phyloP scores from a whole-genome alignment of 805 yeast genomes.

The Teunomyces gatunensis region DNA sequence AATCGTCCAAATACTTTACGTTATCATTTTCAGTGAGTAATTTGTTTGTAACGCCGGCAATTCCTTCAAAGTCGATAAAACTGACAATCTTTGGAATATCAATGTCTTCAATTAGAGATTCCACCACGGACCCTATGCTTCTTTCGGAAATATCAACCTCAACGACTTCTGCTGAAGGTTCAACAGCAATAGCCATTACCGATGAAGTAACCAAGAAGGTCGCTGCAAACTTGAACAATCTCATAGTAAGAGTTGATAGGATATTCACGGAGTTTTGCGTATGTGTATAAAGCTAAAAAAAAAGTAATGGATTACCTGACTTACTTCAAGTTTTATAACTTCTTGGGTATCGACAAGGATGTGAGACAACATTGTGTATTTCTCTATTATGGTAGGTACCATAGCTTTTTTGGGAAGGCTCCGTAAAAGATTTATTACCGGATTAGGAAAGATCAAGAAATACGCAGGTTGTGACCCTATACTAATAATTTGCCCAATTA shows the following conservation, averaged over 20 bases:
- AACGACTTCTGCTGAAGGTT: slow-evolving; percentile 9
- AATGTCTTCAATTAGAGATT: slow-evolving; percentile 15
- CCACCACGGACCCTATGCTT: slow-evolving; percentile 7
- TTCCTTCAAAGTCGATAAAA: slow-evolving; percentile 18
- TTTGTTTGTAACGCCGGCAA: slow-evolving; percentile 29
- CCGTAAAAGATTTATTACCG: neutral
- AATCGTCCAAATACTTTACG: slow-evolving; percentile 20
- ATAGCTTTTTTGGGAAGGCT: neutral
- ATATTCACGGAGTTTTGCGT: neutral
- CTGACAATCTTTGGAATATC: slow-evolving; percentile 13
- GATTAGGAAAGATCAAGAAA: neutral
- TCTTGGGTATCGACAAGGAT: neutral
- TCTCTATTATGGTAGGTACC: neutral
- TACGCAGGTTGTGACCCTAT: too few species aligned
- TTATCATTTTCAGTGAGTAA: slow-evolving; percentile 20
- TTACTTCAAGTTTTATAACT: neutral
- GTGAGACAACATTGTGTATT: neutral
- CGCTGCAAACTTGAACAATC: slow-evolving; percentile 2
- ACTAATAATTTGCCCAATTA: neutral
- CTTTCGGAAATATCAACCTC: slow-evolving; percentile 8
- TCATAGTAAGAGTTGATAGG: neutral
- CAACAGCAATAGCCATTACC: slow-evolving; percentile 3
- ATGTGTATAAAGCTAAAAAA: too few species aligned
- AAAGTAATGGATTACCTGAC: neutral
- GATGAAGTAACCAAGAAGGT: slow-evolving; percentile 4